These are phyloP conservation scores for Eutrema salsugineum DNA, from an alignment of 441 rosid species.

Conservation along the genomic window DNA sequence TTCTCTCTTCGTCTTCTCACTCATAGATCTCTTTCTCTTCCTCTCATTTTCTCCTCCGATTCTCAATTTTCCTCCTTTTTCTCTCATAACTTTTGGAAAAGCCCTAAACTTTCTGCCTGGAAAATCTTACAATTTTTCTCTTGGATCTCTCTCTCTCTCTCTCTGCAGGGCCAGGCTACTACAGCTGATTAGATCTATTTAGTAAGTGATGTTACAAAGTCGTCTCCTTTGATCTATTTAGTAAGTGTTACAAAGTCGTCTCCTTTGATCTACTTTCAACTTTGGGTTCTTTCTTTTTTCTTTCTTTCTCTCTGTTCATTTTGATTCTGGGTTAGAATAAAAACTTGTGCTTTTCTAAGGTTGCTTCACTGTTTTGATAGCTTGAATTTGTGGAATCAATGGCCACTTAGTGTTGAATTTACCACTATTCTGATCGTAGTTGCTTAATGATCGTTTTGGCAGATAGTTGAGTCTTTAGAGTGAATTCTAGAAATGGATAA, in stretches of 20 bases:
- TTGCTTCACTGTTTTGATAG: background rate
- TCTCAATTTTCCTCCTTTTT: background rate
- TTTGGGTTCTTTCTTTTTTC: no score
- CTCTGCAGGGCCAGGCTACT: background rate
- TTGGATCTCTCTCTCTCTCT: background rate
- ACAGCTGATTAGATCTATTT: conserved; percentile 3
- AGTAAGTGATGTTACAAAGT: conserved; percentile 24
- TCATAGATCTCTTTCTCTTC: conserved; percentile 16
- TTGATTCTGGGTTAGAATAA: background rate
- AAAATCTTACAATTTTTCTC: background rate
- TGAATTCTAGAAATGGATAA: conserved; percentile 51
- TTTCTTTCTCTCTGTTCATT: background rate
- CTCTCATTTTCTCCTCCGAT: background rate
- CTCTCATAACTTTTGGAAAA: background rate
- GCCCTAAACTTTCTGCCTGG: background rate
- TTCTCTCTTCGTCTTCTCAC: conserved; percentile 13
- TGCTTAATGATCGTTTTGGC: background rate
- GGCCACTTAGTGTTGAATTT: background rate
- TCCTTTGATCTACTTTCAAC: conserved; percentile 6
- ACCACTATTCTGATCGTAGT: background rate
- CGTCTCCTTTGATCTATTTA: conserved; percentile 4
- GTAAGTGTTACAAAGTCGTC: conserved; percentile 27
- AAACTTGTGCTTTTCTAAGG: background rate
- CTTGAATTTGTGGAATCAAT: background rate
- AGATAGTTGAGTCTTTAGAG: background rate